Evolutionary conservation across 2,329 filamentous ascomycete genomes (phyloP), one percentile per base, ranked within the genome.

Genomic region (Sphaerulina musiva): DNA sequence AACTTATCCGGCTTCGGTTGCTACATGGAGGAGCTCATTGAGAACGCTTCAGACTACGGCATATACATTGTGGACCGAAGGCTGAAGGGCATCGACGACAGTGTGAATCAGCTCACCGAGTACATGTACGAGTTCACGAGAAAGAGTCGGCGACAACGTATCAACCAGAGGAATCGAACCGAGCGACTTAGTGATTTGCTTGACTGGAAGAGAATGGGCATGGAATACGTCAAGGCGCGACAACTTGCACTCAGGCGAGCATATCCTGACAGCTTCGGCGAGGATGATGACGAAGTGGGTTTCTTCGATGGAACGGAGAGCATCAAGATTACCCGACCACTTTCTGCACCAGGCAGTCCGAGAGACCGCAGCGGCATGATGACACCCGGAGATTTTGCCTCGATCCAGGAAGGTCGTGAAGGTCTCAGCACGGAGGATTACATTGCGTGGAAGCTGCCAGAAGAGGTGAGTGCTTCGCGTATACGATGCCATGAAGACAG

Each of bases 1-100:
- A 98, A 98, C 73, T 77, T 98, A 43, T 97, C 93, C 6, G 93
- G 93, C 17, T 98, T 98, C 67, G 93, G 93, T 47, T 97, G 93
- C 74, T 97, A 98, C 73, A 98, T 98, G 93, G 93, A 98, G 73
- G 93, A 97, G 73, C 76, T 97, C 63, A 97, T 98, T 62, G 92
- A 97, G 74, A 97, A 97, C 73, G 95, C 92, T 40, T 87, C 87
- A 61, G 93, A 98, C 73, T 97, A 98, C 68, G 93, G 93, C 62
- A 97, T 98, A 73, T 97, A 97, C 78, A 97, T 98, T 71, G 91
- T 98, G 44, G 93, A 98, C 70, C 87, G 93, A 53, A 84, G 93
- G 46, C 87, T 83, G 75, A 97, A 97, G 80, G 92, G 91, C 29
- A 86, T 98, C 1, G 93, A 98, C 67, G 93, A 97, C 71, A 95